Evolutionary conservation across 495 filamentous ascomycete species (phyloP), one percentile per base, ranked within the genome.

Genomic region (Neurospora sp.): DNA sequence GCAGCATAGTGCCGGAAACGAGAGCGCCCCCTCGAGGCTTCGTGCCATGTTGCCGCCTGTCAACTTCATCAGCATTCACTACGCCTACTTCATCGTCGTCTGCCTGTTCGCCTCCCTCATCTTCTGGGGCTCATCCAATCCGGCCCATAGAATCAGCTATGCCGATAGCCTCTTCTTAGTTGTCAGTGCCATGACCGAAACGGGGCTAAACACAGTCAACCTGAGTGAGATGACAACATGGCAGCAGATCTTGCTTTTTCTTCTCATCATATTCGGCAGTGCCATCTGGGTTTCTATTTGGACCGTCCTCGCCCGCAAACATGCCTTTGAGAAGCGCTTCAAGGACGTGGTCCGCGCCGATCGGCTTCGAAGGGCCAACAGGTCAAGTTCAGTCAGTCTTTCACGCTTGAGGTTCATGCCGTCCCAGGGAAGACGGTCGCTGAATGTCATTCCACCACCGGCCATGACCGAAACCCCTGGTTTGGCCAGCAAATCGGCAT

Each of bases 181-280:
- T 62, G 88, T 92, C 54, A 92, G 89, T 75, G 93, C 93, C 35
- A 95, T 96, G 88, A 95, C 93, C 18, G 86, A 90, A 71, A 91
- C 94, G 40, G 92, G 92, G 0, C 83, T 94, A 40, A 93, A 93
- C 73, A 92, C 89, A 31, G 87, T 91, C 80, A 73, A 77, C 79
- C 73, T 90, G 72, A 92, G 89, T 72, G 84, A 88, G 69, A 83
- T 97, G 75, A 96, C 92, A 46, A 92, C 89, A 2, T 92, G 91
- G 79, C 94, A 97, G 78, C 94, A 97, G 77, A 80, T 87, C 11
- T 78, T 95, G 18, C 86, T 96, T 12, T 96, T 93, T 80, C 27
- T 90, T 5, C 84, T 94, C 70, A 90, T 94, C 39, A 85, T 94
- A 70, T 79, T 94, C 16, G 93, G 93, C 5, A 91, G 91, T 54